Evolutionary conservation across 2,329 filamentous ascomycete species (phyloP), one percentile per base, ranked within the genome.

Genomic region (Fusarium illudens): DNA sequence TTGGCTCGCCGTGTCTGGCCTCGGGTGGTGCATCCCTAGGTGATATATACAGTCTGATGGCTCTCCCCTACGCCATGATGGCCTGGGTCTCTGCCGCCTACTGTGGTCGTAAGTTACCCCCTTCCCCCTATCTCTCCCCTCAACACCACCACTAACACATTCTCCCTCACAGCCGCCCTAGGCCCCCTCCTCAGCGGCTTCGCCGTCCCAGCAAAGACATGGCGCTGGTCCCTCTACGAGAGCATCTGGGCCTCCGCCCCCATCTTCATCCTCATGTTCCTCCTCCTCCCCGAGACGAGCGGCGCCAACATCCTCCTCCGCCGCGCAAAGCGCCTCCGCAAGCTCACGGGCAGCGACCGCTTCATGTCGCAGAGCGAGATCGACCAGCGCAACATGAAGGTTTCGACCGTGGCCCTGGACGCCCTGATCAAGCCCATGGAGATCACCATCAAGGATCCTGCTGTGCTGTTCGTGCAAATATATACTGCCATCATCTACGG

Each of bases 151-250:
- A 32, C 67, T 73, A 37, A 73, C 68, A 25, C n/a, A n/a, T n/a
- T 19, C 10, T 17, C 7, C n/a, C 78, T 71, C 64, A 74, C 77
- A 74, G 79, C 82, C 56, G 87, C 88, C 10, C 80, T 91, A 0
- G 89, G 89, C 0, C 88, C 89, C 4, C 76, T 90, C 0, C 78
- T 91, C 6, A 84, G 84, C 3, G 88, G 87, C 5, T 91, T 87
- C 75, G 82, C 85, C 6, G 87, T 90, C 6, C 81, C 83, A 2
- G 83, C 80, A 5, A 82, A 87, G 75, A 79, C 77, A 54, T 91
- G 88, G 88, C 82, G 87, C n/a, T 91, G 88, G 88, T 85, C 86
- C 0, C 79, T 88, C 11, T 89, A 86, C 81, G 87, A 90, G 72
- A 86, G 90, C 58, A 79, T 91, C 59, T 90, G 87, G 87, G 81